Evolutionary conservation across 495 filamentous ascomycete species (phyloP).

Genomic region (Penicillium roqueforti): DNA sequence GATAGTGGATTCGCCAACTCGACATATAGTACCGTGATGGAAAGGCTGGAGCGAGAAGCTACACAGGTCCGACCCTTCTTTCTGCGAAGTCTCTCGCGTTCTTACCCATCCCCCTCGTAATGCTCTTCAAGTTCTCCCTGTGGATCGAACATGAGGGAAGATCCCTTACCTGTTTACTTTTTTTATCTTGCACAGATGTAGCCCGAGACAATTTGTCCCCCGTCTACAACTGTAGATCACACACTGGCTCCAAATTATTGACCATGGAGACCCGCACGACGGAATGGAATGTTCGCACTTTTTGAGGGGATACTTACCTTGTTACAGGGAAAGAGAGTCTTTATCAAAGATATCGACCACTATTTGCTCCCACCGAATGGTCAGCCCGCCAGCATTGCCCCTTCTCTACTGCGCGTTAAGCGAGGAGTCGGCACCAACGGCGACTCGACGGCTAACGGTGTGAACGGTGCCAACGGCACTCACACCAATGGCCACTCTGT

Average conservation of each 20-base stretch:
- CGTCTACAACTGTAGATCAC: neutral
- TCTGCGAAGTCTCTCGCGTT: conserved; percentile 18
- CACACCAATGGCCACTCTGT: conserved; percentile 29
- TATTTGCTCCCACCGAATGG: conserved; percentile 76
- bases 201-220: neutral
- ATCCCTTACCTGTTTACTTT: conserved; percentile 1
- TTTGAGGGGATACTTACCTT: conserved; percentile 37
- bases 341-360: conserved; percentile 96
- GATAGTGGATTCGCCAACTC: conserved; percentile 71
- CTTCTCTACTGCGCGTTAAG: conserved; percentile 61
- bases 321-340: conserved; percentile 65
- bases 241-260: too few relatives aligned
- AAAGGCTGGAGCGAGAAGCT: conserved; percentile 61
- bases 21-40: conserved; percentile 73
- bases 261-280: neutral
- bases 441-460: conserved; percentile 23
- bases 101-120: conserved; percentile 1
- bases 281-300: conserved; percentile 2
- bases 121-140: conserved; percentile 5
- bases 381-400: conserved; percentile 65
- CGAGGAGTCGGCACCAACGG: conserved; percentile 53
- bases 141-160: conserved; percentile 10
- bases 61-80: conserved; percentile 56
- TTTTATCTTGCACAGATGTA: neutral
- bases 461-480: conserved; percentile 24